Evolutionary conservation across 768 basidiomycete genomes (phyloP).

Genomic region (Guyanaporus albipodus): DNA sequence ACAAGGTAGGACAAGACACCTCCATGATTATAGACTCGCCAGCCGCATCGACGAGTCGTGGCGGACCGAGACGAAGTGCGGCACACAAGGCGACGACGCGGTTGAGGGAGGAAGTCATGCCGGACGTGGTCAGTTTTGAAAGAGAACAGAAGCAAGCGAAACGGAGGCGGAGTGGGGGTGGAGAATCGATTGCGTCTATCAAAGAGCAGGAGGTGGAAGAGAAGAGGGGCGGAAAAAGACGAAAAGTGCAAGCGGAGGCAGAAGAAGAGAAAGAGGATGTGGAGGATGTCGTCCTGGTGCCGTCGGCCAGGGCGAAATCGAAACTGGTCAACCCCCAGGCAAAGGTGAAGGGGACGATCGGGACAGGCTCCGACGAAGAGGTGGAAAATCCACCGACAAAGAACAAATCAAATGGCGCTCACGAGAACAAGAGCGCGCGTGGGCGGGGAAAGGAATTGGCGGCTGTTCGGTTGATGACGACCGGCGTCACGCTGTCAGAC

Average conservation of each 20-base stretch:
- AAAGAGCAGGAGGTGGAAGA: conserved; percentile 15
- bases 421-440: conserved; percentile 13
- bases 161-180: conserved; percentile 31
- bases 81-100: conserved; percentile 47
- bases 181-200: conserved; percentile 20
- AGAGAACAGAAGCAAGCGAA: conserved; percentile 52
- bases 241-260: conserved; percentile 15
- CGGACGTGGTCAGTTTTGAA: conserved; percentile 68
- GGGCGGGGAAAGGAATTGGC: conserved; percentile 1
- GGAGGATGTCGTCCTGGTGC: conserved; percentile 11
- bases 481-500: conserved; percentile 56
- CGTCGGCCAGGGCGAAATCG: conserved; percentile 12
- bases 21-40: conserved; percentile 14
- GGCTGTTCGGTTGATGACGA: conserved; percentile 57
- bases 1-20: background rate
- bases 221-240: conserved; percentile 16
- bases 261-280: conserved; percentile 28
- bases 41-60: conserved; percentile 12
- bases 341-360: background rate
- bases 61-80: conserved; percentile 45
- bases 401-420: background rate
- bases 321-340: conserved; percentile 9
- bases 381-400: background rate
- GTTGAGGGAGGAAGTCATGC: conserved; percentile 60
- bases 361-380: conserved; percentile 6